Conservation (phyloP, 352 stramenopile genomes). For the Elongisporangium anandrum region DNA sequence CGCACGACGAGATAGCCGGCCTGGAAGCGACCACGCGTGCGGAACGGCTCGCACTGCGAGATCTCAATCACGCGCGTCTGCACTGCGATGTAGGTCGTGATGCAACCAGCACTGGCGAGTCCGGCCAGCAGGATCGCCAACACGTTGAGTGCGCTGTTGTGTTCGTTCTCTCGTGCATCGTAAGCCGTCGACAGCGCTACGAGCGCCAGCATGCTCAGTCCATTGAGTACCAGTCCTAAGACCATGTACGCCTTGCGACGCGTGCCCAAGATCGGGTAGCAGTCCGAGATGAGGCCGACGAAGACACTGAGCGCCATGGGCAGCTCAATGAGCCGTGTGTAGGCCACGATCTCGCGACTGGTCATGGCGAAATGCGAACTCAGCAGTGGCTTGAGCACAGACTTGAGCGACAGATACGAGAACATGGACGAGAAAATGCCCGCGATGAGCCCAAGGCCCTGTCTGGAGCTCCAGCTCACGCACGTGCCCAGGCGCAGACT, state of each 20-base stretch:
- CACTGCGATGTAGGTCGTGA: conserved; percentile 25
- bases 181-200: conserved; percentile 18
- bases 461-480: conserved; percentile 30
- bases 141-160: conserved; percentile 10
- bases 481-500: conserved; percentile 34
- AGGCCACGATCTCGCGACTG: conserved; percentile 10
- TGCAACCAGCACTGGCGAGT: conserved; percentile 22
- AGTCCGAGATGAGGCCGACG: conserved; percentile 74
- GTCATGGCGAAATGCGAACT: conserved; percentile 20
- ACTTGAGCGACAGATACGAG: conserved; percentile 26
- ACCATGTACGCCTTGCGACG: conserved; percentile 78
- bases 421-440: conserved; percentile 41
- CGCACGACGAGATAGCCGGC: conserved; percentile 37
- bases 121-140: conserved; percentile 18
- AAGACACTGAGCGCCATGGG: conserved; percentile 75
- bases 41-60: conserved; percentile 34
- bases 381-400: conserved; percentile 21
- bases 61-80: conserved; percentile 42
- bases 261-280: conserved; percentile 70
- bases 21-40: conserved; percentile 25
- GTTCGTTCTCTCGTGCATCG: conserved; percentile 8
- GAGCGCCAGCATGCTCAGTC: conserved; percentile 23
- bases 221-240: conserved; percentile 33
- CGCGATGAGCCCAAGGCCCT: conserved; percentile 30
- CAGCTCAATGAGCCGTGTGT: conserved; percentile 36